Base-by-base conservation (phyloP, 2,329 filamentous ascomycete species). In the Colletotrichum chrysophilum region DNA sequence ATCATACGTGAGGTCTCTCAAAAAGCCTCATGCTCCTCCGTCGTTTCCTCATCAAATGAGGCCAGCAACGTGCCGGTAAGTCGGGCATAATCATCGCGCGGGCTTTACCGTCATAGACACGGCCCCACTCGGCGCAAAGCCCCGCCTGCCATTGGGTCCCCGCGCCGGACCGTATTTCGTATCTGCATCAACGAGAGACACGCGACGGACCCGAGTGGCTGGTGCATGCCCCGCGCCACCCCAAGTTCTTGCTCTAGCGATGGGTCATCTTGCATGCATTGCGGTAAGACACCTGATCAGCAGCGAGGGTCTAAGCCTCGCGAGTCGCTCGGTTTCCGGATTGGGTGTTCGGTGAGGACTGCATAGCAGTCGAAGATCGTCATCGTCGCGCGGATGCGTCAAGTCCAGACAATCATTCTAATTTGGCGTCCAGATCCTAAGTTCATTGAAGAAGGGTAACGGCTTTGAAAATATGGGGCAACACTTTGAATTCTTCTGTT, bases 101-200 rank as follows among this genome's bases (percentile, higher is more conserved):
- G 30, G 12, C 18, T 56, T 21, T 58, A 26, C 38, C 55, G n/a
- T 24, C 30, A 34, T 7, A 12, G 32, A 3, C 18, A 8, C 73
- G 70, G 73, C 64, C 73, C 70, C 73, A 69, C 69, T 13, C 62
- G 73, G 69, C 69, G 69, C 62, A 36, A 71, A 14, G 36, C 56
- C 24, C 30, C 16, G 36, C 14, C 7, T 18, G 7, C 12, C 26
- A 73, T 75, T 73, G 73, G 70, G n/a, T 52, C 56, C 48, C 55
- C 38, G 38, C 34, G 16, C 64, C 52, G 60, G 66, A 56, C 48
- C 74, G 74, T 76, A 75, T 76, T 76, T 71, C 74, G 74, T 76
- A 66, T 66, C 66, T 75, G 70, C 73, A 67, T 28, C 48, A 2
- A 55, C 28, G 56, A 75, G 73, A 73, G 64, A 73, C 69, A 65